Evolutionary conservation across 179 eudicot genomes (phyloP), one percentile per base, ranked within the genome.

Genomic region (Patellifolia procumbens): DNA sequence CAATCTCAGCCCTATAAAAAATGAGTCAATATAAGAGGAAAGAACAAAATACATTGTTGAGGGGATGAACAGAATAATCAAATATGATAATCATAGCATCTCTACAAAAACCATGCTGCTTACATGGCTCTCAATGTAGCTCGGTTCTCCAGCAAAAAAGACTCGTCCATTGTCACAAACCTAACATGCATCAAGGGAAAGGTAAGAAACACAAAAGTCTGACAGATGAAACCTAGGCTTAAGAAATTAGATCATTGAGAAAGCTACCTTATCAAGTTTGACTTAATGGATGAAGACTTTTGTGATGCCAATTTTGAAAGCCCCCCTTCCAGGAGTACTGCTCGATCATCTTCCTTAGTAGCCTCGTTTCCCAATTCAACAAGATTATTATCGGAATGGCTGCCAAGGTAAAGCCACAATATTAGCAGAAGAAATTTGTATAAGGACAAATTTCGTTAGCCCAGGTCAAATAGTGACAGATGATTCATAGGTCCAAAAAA

Each of bases 121-220:
- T 81, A 93, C 99, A 95, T 93, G 77, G 98, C 96, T 87, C 98
- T 89, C 81, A 95, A 85, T 55, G 89, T 81, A 79, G 80, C 77
- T 78, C 98, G 92, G 75, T 93, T 93, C 68, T 95, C 97, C 62
- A 93, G 88, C 87, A 93, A 85, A 86, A 93, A 95, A 16, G 91
- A 49, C 74, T 91, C 99, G 26, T 95, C 99, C 98, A 95, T 86
- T 63, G 89, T 78, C 77, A 93, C 80, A 87, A 93, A 91, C 91
- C 99, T 95, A 75, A 46, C 34, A 51, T 66, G 59, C 53, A 68
- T 49, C 31, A 34, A 65, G 77, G 72, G 29, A 32, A 46, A 52
- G 13, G 22, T 68, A 68, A 78, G 72, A 51, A 74, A n/a, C 64
- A 74, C 26, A 37, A 74, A 46, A 63, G 61, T 70, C 31, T 34